phyloP scores from a whole-genome alignment of 805 yeast genomes.

The Zygosaccharomyces rouxii region DNA sequence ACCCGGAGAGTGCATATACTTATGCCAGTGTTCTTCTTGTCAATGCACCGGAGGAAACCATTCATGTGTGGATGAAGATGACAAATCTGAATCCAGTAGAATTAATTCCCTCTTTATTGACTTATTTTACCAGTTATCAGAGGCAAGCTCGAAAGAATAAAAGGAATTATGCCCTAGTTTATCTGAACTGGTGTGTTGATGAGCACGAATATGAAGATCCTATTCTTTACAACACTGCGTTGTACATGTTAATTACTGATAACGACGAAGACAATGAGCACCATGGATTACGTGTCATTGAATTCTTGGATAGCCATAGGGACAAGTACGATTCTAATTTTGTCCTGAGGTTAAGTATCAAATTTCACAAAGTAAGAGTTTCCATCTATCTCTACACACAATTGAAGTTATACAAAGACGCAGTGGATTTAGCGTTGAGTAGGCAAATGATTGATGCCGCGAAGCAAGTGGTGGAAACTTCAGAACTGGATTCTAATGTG shows the following conservation, averaged over 20 bases:
- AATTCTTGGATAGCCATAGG: conserved; percentile 44
- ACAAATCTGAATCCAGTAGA: conserved; percentile 52
- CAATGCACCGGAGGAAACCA: conserved; percentile 64
- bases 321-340: conserved; percentile 58
- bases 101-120: conserved; percentile 70
- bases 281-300: conserved; percentile 46
- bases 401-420: conserved; percentile 70
- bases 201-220: conserved; percentile 42
- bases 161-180: conserved; percentile 63
- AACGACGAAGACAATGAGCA: conserved; percentile 25
- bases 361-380: conserved; percentile 52
- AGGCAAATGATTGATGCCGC: conserved; percentile 40
- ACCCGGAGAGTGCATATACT: conserved; percentile 51
- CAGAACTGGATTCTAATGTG: conserved; percentile 38
- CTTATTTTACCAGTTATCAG: conserved; percentile 51
- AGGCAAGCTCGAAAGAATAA: conserved; percentile 22
- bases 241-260: conserved; percentile 58
- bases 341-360: conserved; percentile 67
- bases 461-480: conserved; percentile 19
- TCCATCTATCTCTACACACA: conserved; percentile 71
- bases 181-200: conserved; percentile 51
- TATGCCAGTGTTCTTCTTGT: conserved; percentile 65
- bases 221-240: conserved; percentile 62
- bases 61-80: conserved; percentile 69
- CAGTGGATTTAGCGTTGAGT: conserved; percentile 67